Base-by-base conservation (phyloP, 1,139 yeast genomes). In the Pichiaceae sp. region DNA sequence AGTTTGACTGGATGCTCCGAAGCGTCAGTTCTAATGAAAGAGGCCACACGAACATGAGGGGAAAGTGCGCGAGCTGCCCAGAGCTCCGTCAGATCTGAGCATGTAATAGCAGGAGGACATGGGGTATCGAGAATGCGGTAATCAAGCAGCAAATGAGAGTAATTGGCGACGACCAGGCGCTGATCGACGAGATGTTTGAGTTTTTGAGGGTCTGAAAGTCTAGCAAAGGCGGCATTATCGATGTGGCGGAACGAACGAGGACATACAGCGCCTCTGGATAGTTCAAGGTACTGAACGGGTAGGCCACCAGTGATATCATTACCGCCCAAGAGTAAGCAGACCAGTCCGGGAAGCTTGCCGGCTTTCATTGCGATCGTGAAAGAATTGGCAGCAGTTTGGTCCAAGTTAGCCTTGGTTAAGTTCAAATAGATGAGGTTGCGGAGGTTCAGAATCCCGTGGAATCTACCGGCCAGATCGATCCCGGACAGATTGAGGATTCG, bases 331-430 rank as follows among this genome's bases (percentile, higher is more conserved):
- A 47, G n/a, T 4, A 47, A 31, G 32, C 42, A 42, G 19, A 23
- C 21, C 23, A 52, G 39, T 4, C 34, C 17, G 6, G 29, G 31
- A 37, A 48, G 39, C 33, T 49, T 50, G 5, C 53, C 53, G 4
- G 29, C 14, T 23, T 40, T 40, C 25, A 44, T 44, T 26, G 48
- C 41, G 9, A 48, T 48, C n/a, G 41, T 35, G 52, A 55, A 48
- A n/a, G 42, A 37, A 31, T 43, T 43, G 17, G 48, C 20, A 5
- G 46, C 38, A 2, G 40, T 17, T 23, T 48, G 48, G 24, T 44
- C 43, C 4, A 50, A 29, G 5, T 36, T 28, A 14, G 45, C 29
- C 8, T 38, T 24, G 3, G 44, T 32, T 7, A 48, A 47, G 35
- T 51, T 45, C 28, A 52, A 38, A 8, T 29, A 38, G 7, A 31